These are phyloP conservation scores for Colletotrichum cuscutae DNA, from an alignment of 2,329 filamentous ascomycete genomes.

Conservation along the genomic window DNA sequence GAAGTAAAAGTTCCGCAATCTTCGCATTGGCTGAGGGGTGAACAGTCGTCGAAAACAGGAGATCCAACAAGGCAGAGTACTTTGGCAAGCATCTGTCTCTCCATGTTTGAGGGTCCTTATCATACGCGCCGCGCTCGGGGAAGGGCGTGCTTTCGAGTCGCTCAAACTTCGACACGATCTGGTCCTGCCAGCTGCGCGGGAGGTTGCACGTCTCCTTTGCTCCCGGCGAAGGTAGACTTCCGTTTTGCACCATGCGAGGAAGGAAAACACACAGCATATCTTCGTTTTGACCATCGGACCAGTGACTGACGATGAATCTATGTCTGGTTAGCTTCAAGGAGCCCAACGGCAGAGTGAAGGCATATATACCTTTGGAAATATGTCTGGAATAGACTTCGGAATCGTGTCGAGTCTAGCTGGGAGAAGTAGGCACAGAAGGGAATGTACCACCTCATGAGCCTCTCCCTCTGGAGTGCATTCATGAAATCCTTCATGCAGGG, in stretches of 20 bases:
- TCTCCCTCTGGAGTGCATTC: slow-evolving; percentile 71
- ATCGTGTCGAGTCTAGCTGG: slow-evolving; percentile 77
- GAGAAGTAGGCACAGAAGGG: slow-evolving; percentile 87
- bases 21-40: slow-evolving; percentile 74
- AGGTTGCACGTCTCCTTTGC: slow-evolving; percentile 66
- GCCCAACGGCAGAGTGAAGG: not conserved
- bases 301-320: slow-evolving; percentile 80
- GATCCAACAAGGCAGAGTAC: slow-evolving; percentile 73
- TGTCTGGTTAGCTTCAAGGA: slow-evolving; percentile 36
- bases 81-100: slow-evolving; percentile 72
- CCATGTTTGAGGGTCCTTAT: slow-evolving; percentile 71
- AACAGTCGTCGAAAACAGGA: slow-evolving; percentile 70
- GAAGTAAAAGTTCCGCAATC: slow-evolving; percentile 72
- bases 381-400: slow-evolving; percentile 80
- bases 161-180: slow-evolving; percentile 77
- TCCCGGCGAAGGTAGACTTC: slow-evolving; percentile 62
- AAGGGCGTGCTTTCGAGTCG: slow-evolving; percentile 72
- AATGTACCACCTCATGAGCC: slow-evolving; percentile 79
- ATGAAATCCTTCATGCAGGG: slow-evolving; percentile 74
- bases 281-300: slow-evolving; percentile 74
- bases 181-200: slow-evolving; percentile 77
- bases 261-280: slow-evolving; percentile 76
- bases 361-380: slow-evolving; percentile 78
- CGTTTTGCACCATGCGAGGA: slow-evolving; percentile 69
- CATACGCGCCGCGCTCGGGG: slow-evolving; percentile 70